These are phyloP conservation scores for Dactylis glomerata DNA, from an alignment of 176 grass and related monocot genomes.

Conservation along the genomic window DNA sequence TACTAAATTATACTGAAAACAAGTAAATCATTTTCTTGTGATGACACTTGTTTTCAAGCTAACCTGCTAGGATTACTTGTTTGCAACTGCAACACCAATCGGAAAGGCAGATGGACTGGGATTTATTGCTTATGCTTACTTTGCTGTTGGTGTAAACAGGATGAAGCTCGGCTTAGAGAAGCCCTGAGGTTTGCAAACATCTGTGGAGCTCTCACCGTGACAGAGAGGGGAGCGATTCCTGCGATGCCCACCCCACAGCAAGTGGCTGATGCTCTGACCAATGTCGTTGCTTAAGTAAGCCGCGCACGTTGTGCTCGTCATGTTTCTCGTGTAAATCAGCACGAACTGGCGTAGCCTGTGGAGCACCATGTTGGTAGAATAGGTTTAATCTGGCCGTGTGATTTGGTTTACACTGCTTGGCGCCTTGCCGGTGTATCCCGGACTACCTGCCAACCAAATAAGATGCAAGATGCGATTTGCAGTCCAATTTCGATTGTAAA, in stretches of 20 bases:
- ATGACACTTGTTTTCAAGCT: background rate
- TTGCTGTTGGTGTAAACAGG: slow-evolving; percentile 44
- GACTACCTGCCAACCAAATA: slow-evolving; percentile 22
- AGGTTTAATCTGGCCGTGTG: background rate
- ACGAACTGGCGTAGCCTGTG: background rate
- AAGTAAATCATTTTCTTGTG: background rate
- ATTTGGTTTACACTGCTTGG: slow-evolving; percentile 9
- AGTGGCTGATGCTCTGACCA: slow-evolving; percentile 65
- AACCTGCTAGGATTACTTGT: background rate
- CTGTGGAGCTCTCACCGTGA: slow-evolving; percentile 87
- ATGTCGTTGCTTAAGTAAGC: slow-evolving; percentile 39
- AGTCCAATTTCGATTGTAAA: background rate
- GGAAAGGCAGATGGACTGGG: background rate
- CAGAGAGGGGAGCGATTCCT: slow-evolving; percentile 79
- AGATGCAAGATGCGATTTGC: slow-evolving; percentile 13
- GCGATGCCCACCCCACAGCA: slow-evolving; percentile 73
- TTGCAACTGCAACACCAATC: background rate
- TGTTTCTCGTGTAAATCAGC: background rate
- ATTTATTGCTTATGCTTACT: background rate
- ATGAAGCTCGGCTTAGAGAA: slow-evolving; percentile 66
- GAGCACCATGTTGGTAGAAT: slow-evolving; percentile 8
- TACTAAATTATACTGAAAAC: background rate
- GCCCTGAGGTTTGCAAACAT: slow-evolving; percentile 88
- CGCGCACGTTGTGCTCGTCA: background rate
- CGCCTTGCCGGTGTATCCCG: background rate